These are phyloP conservation scores for Cordyceps fumosorosea DNA, from an alignment of 2,329 filamentous ascomycete species.

Conservation along the genomic window DNA sequence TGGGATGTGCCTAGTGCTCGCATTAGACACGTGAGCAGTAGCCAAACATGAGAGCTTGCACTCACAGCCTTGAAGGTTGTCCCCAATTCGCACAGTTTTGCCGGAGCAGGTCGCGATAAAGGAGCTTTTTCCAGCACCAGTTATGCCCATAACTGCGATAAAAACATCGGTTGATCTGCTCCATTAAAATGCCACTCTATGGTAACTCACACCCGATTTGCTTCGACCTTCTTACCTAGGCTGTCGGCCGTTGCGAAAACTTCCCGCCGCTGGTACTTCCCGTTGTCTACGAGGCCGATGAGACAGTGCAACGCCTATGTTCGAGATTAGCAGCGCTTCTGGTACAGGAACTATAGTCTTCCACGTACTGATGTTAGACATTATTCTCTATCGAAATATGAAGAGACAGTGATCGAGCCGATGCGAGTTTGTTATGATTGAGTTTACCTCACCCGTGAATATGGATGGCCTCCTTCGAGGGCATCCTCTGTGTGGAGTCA, in stretches of 20 bases:
- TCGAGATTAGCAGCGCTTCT: not conserved
- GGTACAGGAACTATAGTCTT: not conserved
- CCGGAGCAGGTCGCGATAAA: slow-evolving; percentile 23
- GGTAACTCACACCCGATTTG: not conserved
- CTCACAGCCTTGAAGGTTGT: slow-evolving; percentile 15
- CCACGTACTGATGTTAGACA: not conserved
- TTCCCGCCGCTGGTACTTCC: not conserved
- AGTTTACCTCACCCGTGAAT: not conserved
- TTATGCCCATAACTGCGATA: slow-evolving; percentile 15
- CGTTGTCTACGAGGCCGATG: not conserved
- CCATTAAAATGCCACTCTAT: not conserved
- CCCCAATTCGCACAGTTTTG: slow-evolving; percentile 18
- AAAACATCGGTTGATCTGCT: not conserved
- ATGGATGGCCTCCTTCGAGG: not conserved
- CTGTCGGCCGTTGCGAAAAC: not conserved
- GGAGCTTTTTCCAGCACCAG: slow-evolving; percentile 25
- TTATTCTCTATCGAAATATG: not conserved
- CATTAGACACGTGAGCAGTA: not conserved
- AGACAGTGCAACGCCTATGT: not conserved
- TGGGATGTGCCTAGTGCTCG: not conserved
- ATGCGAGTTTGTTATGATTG: no score
- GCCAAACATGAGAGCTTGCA: not conserved
- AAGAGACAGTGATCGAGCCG: not conserved
- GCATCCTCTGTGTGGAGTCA: not conserved
- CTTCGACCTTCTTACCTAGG: not conserved